Conservation (phyloP, 2,329 filamentous ascomycete genomes). For the Magnaporthiopsis poae region DNA sequence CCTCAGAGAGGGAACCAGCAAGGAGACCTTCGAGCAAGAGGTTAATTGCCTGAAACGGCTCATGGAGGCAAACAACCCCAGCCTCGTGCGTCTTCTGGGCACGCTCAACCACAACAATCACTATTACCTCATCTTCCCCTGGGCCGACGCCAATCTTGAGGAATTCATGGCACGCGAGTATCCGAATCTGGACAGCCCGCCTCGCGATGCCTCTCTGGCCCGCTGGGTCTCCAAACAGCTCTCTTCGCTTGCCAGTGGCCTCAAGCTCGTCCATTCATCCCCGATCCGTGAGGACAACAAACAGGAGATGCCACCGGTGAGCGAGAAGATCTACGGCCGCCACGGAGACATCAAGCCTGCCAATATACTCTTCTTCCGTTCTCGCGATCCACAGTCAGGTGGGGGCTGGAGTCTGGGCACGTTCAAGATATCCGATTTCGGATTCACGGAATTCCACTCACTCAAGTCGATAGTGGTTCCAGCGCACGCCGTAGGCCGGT, state of each 20-base stretch:
- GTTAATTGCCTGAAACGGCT: slow-evolving; percentile 14
- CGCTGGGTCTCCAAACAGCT: slow-evolving; percentile 14
- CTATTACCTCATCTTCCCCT: slow-evolving; percentile 15
- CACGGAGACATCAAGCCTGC: slow-evolving; percentile 17
- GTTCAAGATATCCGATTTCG: slow-evolving; percentile 11
- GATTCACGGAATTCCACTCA: slow-evolving; percentile 10
- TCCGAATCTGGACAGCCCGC: slow-evolving; percentile 8
- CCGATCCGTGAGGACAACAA: not conserved
- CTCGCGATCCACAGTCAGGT: not conserved
- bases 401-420: not conserved
- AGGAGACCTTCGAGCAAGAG: slow-evolving; percentile 11
- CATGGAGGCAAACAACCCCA: slow-evolving; percentile 10
- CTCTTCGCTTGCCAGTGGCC: slow-evolving; percentile 11
- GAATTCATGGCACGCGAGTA: slow-evolving; percentile 3
- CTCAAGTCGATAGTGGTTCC: not conserved
- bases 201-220: not conserved
- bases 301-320: not conserved
- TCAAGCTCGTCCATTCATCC: slow-evolving; percentile 1
- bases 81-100: slow-evolving; percentile 15
- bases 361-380: slow-evolving; percentile 16
- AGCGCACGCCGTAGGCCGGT: not conserved
- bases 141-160: slow-evolving; percentile 13
- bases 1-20: not conserved
- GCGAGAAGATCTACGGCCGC: slow-evolving; percentile 12
- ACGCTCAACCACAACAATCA: slow-evolving; percentile 11